Conservation (phyloP, 2,329 filamentous ascomycete species). For the Alternaria sp. region DNA sequence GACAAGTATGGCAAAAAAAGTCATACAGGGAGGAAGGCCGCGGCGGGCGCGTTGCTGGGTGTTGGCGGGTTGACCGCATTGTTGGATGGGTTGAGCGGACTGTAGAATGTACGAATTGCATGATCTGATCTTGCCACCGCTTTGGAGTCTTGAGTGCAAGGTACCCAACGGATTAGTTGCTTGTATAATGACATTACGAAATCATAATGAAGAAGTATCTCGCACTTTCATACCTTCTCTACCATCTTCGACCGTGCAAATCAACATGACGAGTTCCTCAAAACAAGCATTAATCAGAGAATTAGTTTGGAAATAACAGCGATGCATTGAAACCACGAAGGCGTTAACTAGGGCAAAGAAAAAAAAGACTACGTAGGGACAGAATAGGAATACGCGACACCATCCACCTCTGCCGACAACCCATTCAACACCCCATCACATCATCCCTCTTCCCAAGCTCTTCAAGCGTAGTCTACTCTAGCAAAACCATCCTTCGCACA, state of each 20-base stretch:
- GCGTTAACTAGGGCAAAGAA: background rate
- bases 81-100: constrained; percentile 42
- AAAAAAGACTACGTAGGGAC: background rate
- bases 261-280: background rate
- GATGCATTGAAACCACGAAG: background rate
- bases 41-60: constrained; percentile 43
- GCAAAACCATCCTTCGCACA: background rate
- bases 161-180: background rate
- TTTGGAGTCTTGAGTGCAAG: background rate
- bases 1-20: constrained; percentile 24
- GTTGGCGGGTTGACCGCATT: constrained; percentile 47
- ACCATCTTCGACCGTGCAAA: background rate
- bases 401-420: background rate
- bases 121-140: background rate
- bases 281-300: background rate
- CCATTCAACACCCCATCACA: background rate
- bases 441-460: background rate
- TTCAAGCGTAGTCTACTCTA: background rate
- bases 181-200: background rate
- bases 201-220: background rate
- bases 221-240: background rate
- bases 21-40: constrained; percentile 32
- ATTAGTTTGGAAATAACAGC: background rate
- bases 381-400: background rate
- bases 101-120: constrained; percentile 8